These are phyloP conservation scores for Ustilago tritici DNA, from an alignment of 1,284 basidiomycete species.

Conservation along the genomic window DNA sequence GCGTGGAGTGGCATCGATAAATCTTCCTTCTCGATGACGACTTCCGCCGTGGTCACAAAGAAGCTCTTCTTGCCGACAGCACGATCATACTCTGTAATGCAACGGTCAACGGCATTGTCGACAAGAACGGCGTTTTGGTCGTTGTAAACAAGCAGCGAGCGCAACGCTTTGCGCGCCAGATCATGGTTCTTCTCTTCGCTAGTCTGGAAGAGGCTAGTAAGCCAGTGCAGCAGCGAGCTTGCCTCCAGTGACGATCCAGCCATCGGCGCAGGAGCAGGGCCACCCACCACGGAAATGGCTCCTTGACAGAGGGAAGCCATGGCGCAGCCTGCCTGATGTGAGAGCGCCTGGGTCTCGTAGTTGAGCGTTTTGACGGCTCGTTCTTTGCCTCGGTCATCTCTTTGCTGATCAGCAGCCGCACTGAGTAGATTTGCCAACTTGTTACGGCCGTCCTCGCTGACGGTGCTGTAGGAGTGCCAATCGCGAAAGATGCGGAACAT, in stretches of 20 bases:
- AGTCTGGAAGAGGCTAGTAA: slow-evolving; percentile 71
- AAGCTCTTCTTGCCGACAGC: slow-evolving; percentile 73
- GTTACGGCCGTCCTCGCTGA: slow-evolving; percentile 80
- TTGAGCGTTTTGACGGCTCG: slow-evolving; percentile 72
- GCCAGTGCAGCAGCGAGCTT: slow-evolving; percentile 71
- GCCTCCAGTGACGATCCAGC: slow-evolving; percentile 74
- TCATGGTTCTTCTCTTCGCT: slow-evolving; percentile 69
- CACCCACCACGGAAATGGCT: slow-evolving; percentile 71
- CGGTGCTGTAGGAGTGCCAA: slow-evolving; percentile 88
- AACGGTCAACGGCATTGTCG: slow-evolving; percentile 79
- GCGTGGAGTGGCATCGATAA: slow-evolving; percentile 81
- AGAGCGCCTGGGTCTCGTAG: slow-evolving; percentile 74
- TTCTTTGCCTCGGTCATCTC: slow-evolving; percentile 70
- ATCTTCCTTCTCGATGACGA: slow-evolving; percentile 75
- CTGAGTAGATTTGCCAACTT: slow-evolving; percentile 81
- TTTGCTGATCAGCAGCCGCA: slow-evolving; percentile 74
- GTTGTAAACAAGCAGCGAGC: slow-evolving; percentile 78
- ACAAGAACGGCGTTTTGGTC: slow-evolving; percentile 77
- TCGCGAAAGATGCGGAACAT: slow-evolving; percentile 90
- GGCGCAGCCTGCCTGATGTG: slow-evolving; percentile 79
- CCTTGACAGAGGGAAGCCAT: slow-evolving; percentile 77
- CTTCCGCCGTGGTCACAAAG: slow-evolving; percentile 83
- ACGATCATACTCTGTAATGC: slow-evolving; percentile 76
- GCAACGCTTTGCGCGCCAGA: slow-evolving; percentile 77
- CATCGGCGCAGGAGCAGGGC: slow-evolving; percentile 85